Evolutionary conservation across 108 stramenopile species (phyloP).

Genomic region (Discostella pseudostelligera): DNA sequence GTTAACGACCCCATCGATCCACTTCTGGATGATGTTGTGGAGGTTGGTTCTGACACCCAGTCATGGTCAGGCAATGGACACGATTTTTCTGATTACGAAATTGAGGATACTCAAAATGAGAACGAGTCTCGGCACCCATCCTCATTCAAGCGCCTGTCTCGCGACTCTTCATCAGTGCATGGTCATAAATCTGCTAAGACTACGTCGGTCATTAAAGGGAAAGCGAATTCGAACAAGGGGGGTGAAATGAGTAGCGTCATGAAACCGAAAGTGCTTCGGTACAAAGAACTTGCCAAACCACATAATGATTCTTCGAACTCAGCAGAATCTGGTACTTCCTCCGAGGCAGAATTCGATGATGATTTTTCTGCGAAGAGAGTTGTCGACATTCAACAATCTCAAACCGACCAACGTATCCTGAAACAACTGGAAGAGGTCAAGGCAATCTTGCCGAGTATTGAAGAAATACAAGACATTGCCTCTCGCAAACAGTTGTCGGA

Average conservation of each 20-base stretch:
- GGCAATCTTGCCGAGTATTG: slow-evolving; percentile 20
- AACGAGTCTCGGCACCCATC: slow-evolving; percentile 1
- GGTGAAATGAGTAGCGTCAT: slow-evolving; percentile 1
- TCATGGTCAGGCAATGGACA: slow-evolving; percentile 6
- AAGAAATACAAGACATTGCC: slow-evolving; percentile 21
- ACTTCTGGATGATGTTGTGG: background rate
- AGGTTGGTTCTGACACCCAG: slow-evolving; percentile 24
- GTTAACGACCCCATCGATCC: background rate
- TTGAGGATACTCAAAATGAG: slow-evolving; percentile 35
- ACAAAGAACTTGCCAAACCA: background rate
- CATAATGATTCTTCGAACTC: background rate
- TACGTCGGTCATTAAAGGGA: background rate
- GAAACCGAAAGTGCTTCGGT: slow-evolving; percentile 34
- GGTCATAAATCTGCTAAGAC: background rate
- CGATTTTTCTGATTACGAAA: slow-evolving; percentile 11
- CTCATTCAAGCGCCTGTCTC: slow-evolving; percentile 38
- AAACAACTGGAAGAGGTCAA: slow-evolving; percentile 29
- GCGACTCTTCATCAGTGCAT: slow-evolving; percentile 5
- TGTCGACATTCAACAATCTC: slow-evolving; percentile 15
- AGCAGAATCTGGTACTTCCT: slow-evolving; percentile 9
- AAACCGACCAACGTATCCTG: slow-evolving; percentile 19
- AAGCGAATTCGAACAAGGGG: background rate
- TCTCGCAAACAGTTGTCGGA: slow-evolving; percentile 19
- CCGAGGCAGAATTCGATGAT: slow-evolving; percentile 18
- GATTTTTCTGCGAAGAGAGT: slow-evolving; percentile 4